Conservation (phyloP, 352 stramenopile genomes). For the Bremia lactucae region DNA sequence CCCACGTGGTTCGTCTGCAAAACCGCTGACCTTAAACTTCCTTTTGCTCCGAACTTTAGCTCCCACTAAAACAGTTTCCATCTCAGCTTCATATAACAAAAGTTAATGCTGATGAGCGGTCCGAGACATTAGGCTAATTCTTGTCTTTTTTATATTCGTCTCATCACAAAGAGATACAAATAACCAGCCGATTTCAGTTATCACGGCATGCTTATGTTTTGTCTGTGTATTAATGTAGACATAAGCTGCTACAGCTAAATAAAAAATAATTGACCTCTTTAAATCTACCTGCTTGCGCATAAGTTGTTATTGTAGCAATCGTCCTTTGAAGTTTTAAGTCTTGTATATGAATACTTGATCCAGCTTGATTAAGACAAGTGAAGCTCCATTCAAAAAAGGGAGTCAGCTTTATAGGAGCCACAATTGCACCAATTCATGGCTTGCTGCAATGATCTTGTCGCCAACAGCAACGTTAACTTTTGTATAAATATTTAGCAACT, state of each 20-base stretch:
- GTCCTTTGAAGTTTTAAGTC: conserved; percentile 63
- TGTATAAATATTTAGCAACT: too few relatives aligned
- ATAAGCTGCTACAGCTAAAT: conserved; percentile 72
- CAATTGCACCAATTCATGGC: conserved; percentile 77
- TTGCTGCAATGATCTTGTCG: conserved; percentile 83
- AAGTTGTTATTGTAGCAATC: conserved; percentile 29
- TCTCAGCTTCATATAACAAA: too few relatives aligned
- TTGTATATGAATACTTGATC: conserved; percentile 90
- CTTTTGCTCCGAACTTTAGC: too few relatives aligned
- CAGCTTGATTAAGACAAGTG: conserved; percentile 64
- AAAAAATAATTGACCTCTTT: conserved; percentile 86
- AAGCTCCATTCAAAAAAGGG: conserved; percentile 38
- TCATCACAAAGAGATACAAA: conserved; percentile 50
- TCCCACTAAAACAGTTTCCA: too few relatives aligned
- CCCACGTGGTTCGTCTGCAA: too few relatives aligned
- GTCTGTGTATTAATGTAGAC: conserved; percentile 68
- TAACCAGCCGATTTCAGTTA: too few relatives aligned
- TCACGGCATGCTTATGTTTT: conserved; percentile 77
- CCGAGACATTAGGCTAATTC: too few relatives aligned
- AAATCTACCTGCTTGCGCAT: conserved; percentile 11
- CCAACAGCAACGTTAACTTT: conserved; percentile 20
- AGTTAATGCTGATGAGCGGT: too few relatives aligned
- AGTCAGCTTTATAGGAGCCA: conserved; percentile 51
- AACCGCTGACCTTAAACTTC: too few relatives aligned
- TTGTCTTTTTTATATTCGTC: conserved; percentile 30